Percentiles rank a stretch among this genome's conserved stretches.
phyloP scores from a whole-genome alignment of 768 basidiomycete genomes.

The Clathrus columnatus region DNA sequence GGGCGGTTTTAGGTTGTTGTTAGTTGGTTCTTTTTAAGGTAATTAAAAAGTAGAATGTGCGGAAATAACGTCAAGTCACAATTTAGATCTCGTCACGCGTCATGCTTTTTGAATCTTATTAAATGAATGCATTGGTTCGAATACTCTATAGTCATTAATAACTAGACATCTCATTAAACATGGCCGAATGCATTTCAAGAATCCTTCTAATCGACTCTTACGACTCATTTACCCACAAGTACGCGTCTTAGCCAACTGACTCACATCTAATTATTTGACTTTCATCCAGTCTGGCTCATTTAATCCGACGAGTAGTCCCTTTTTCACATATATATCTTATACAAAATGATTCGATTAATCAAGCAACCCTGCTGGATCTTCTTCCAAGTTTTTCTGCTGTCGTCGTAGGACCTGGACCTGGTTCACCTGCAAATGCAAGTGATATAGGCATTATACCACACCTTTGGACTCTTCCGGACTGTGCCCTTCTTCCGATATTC shows the following conservation, averaged over 20 bases:
- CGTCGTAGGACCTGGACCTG: constrained; percentile 73
- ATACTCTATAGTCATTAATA: too few species aligned
- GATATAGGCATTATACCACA: constrained; percentile 66
- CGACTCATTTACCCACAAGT: constrained; percentile 88
- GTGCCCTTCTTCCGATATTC: constrained; percentile 56
- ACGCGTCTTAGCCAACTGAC: constrained; percentile 20
- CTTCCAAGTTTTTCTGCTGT: constrained; percentile 59
- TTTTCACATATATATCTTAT: constrained; percentile 57
- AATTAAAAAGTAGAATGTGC: too few species aligned
- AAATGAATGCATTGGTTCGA: too few species aligned
- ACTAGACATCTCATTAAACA: not conserved
- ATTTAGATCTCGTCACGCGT: too few species aligned
- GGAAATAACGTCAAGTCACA: too few species aligned
- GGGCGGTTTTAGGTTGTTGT: too few species aligned
- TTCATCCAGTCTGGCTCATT: constrained; percentile 52
- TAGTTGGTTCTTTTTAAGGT: too few species aligned
- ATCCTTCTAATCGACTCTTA: constrained; percentile 76
- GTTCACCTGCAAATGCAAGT: constrained; percentile 51
- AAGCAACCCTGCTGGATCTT: constrained; percentile 40
- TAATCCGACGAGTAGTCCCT: constrained; percentile 57
- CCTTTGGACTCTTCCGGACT: constrained; percentile 55
- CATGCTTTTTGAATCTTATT: too few species aligned
- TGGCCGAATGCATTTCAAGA: not conserved
- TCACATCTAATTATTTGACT: not conserved
- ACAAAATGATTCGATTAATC: constrained; percentile 56